A percentile compares a stretch with the other conserved stretches of the same genome.
These are phyloP conservation scores for Oryza australiensis DNA, from an alignment of 176 grass and related monocot genomes.

Conservation along the genomic window DNA sequence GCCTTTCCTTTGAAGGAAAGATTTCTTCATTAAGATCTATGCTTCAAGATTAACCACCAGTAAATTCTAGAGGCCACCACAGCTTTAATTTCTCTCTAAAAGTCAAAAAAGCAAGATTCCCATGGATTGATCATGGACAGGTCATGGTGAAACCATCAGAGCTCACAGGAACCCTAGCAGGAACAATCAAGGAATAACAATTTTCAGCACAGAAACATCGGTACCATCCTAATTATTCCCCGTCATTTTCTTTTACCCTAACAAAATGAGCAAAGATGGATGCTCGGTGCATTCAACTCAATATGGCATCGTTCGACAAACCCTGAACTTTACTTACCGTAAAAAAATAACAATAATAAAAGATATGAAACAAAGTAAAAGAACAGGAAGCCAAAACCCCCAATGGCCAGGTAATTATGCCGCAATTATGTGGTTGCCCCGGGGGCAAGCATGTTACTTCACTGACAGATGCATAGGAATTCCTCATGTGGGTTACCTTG, in stretches of 20 bases:
- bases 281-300: not conserved
- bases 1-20: constrained; percentile 41
- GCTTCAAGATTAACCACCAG: constrained; percentile 25
- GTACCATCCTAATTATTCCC: not conserved
- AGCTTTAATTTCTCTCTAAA: constrained; percentile 16
- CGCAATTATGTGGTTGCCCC: constrained; percentile 42
- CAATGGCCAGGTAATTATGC: constrained; percentile 50
- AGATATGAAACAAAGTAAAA: not conserved
- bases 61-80: constrained; percentile 23
- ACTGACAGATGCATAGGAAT: constrained; percentile 39
- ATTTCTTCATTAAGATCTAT: constrained; percentile 3
- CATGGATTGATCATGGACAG: constrained; percentile 29
- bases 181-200: constrained; percentile 29
- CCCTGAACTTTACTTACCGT: not conserved
- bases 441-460: constrained; percentile 33
- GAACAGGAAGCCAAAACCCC: not conserved
- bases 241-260: not conserved
- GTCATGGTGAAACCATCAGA: constrained; percentile 36
- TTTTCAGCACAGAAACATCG: constrained; percentile 29
- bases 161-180: constrained; percentile 13
- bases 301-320: not conserved
- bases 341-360: not conserved
- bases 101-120: constrained; percentile 52
- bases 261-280: not conserved
- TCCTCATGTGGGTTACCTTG: constrained; percentile 42